Evolutionary conservation across 2,329 filamentous ascomycete species (phyloP).

Genomic region (Bisporella sp.): DNA sequence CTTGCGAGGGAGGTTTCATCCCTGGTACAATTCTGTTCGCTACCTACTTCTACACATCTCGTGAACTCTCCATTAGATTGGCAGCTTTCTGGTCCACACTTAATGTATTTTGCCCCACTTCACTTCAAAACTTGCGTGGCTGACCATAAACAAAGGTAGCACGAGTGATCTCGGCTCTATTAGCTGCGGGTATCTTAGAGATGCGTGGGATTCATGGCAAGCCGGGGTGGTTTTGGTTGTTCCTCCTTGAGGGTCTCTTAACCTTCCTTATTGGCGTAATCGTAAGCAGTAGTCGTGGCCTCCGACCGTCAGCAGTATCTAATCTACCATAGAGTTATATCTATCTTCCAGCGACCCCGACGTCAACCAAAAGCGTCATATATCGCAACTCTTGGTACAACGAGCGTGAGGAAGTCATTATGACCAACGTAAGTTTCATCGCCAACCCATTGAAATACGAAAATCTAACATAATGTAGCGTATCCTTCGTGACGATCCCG

Average conservation of each 20-base stretch:
- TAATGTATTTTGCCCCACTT: constrained; percentile 19
- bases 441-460: not conserved
- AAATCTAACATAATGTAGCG: constrained; percentile 29
- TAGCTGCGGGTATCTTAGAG: constrained; percentile 40
- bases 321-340: constrained; percentile 34
- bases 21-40: constrained; percentile 57
- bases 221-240: constrained; percentile 50
- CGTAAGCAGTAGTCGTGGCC: constrained; percentile 14
- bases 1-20: constrained; percentile 51
- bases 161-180: constrained; percentile 39
- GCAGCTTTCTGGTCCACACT: constrained; percentile 60
- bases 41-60: constrained; percentile 65
- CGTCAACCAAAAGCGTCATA: constrained; percentile 54
- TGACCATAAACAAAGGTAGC: constrained; percentile 14
- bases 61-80: constrained; percentile 59
- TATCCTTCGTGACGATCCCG: constrained; percentile 45
- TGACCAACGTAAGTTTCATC: constrained; percentile 44
- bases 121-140: not conserved
- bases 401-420: constrained; percentile 61
- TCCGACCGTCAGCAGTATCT: not conserved
- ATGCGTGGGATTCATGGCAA: constrained; percentile 41
- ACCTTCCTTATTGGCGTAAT: constrained; percentile 42
- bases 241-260: constrained; percentile 35
- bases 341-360: constrained; percentile 58
- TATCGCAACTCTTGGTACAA: constrained; percentile 60